Evolutionary conservation across 176 grass and related monocot genomes (phyloP), one percentile per base, ranked within the genome.

Genomic region (Oryza glumipatula): DNA sequence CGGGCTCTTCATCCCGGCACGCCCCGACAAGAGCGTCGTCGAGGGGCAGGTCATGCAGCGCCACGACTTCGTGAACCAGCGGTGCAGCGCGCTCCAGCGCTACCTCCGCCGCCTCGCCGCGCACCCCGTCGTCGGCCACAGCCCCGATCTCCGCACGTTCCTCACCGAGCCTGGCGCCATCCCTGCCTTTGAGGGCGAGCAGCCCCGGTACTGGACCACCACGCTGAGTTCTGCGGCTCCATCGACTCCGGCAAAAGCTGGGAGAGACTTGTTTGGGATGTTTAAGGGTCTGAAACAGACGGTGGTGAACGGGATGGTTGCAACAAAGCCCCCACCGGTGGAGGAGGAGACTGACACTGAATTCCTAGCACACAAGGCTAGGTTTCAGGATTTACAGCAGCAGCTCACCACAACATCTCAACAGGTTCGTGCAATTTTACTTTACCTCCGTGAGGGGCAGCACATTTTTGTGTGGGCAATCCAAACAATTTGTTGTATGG

Each of bases 1-100:
- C 2, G 89, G 94, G 23, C 86, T 91, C 49, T 94, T 97, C 73
- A 56, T 94, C 47, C 91, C 91, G 22, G 85, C 92, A 21, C 76
- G 94, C 16, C 92, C 94, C 51, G 94, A 97, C 87, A 97, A 97
- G 78, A 94, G 94, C 83, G 80, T 98, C 63, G 89, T 98, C 28
- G 96, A 98, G 87, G 91, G 87, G 0, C 96, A 94, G 87, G 93
- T 98, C 39, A 94, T 98, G 67, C 91, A 95, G 76, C 88, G 88
- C 52, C 93, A 94, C 87, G 93, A 98, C 12, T 98, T 98, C 78
- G 93, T 98, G 64, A 94, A 85, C 79, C 96, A 94, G 73, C 87
- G 96, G 16, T 85, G 89, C 1, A 47, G 74, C 14, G 91, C 93
- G 54, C 82, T 98, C 11, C 90, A 98, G 87, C 90, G 87, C 73